phyloP scores from a whole-genome alignment of 2,329 filamentous ascomycete genomes.

The Apiospora phragmitis region DNA sequence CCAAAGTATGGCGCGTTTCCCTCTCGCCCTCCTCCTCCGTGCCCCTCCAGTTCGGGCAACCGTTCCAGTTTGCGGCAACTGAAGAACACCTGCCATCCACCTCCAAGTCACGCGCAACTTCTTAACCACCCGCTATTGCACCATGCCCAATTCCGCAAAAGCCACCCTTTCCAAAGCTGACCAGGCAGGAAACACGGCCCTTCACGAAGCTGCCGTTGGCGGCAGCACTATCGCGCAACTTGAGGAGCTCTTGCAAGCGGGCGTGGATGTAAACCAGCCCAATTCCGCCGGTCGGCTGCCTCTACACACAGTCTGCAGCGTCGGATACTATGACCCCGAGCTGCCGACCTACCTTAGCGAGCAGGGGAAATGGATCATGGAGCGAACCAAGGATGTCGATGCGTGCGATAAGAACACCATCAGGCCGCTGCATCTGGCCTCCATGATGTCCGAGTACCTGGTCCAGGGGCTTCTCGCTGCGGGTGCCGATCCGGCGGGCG shows the following conservation, averaged over 20 bases:
- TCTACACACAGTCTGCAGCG: neutral
- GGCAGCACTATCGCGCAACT: neutral
- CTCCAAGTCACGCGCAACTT: no score
- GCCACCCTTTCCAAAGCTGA: neutral
- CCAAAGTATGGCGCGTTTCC: no score
- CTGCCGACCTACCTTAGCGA: neutral
- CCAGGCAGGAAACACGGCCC: neutral
- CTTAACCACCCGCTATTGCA: no score
- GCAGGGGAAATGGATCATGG: neutral
- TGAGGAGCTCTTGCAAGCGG: neutral
- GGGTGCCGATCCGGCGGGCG: slow-evolving; percentile 34
- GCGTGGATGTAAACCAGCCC: neutral
- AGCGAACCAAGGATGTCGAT: slow-evolving; percentile 3
- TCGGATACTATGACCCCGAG: neutral
- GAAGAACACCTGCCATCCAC: no score
- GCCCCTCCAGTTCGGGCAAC: no score
- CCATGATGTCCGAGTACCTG: slow-evolving; percentile 19
- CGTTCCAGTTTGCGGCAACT: no score
- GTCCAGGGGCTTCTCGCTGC: slow-evolving; percentile 33
- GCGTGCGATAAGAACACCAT: slow-evolving; percentile 19
- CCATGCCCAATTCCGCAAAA: no score
- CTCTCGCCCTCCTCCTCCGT: no score
- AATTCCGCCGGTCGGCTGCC: neutral
- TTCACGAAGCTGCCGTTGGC: neutral
- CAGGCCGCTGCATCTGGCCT: slow-evolving; percentile 27